A percentile compares a stretch with the other conserved stretches of the same genome.
Conservation (phyloP, 768 basidiomycete genomes). For the Kwoniella pini region DNA sequence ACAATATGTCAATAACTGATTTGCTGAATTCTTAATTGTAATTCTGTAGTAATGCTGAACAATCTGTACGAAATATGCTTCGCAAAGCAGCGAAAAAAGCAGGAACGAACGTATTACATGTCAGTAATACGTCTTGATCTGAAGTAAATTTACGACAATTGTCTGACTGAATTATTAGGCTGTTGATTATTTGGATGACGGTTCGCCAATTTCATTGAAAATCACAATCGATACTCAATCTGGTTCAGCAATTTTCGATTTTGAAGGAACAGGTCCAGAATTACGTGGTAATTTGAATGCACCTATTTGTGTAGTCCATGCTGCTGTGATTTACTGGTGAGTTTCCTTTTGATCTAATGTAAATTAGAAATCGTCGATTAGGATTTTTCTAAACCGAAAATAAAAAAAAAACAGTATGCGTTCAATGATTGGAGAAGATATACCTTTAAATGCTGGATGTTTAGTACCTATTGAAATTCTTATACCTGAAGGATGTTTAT, state of each 20-base stretch:
- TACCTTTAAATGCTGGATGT: slow-evolving; percentile 48
- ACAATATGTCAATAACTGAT: no score
- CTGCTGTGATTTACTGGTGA: slow-evolving; percentile 48
- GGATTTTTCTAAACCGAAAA: no score
- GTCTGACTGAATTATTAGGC: slow-evolving; percentile 59
- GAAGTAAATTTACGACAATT: slow-evolving; percentile 55
- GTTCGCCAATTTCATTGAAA: slow-evolving; percentile 58
- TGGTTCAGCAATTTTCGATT: slow-evolving; percentile 83
- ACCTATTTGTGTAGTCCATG: slow-evolving; percentile 40
- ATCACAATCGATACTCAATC: slow-evolving; percentile 74
- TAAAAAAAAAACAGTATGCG: slow-evolving; percentile 25
- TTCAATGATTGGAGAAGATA: slow-evolving; percentile 39
- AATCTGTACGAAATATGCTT: slow-evolving; percentile 78
- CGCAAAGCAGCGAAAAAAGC: slow-evolving; percentile 26
- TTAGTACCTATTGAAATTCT: slow-evolving; percentile 60
- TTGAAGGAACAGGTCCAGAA: slow-evolving; percentile 57
- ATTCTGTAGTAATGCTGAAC: slow-evolving; percentile 58
- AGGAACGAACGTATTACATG: slow-evolving; percentile 28
- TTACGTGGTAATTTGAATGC: slow-evolving; percentile 42
- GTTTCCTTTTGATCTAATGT: not conserved
- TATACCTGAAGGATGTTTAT: slow-evolving; percentile 73
- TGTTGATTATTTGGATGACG: slow-evolving; percentile 66
- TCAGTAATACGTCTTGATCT: slow-evolving; percentile 1
- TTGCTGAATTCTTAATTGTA: not conserved
- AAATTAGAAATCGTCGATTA: no score